Percentiles rank a stretch among this genome's conserved stretches.
Conservation (phyloP, 176 grass and related monocot genomes). For the Paspalum vaginatum region DNA sequence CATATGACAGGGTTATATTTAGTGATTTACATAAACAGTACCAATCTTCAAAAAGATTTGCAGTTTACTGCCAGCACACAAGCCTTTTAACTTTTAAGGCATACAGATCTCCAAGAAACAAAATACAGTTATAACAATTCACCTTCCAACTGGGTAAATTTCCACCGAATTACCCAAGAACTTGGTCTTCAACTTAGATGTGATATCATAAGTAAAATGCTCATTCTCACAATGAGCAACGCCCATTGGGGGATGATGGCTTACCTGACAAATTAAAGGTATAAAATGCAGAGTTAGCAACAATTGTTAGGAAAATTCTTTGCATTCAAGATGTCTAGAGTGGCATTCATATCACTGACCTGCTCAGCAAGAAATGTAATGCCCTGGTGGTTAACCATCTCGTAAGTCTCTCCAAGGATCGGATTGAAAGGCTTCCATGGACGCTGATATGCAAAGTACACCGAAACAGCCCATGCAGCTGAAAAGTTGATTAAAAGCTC, state of each 20-base stretch:
- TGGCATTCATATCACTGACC: conserved; percentile 47
- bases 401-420: conserved; percentile 95
- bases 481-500: conserved; percentile 45
- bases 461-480: conserved; percentile 96
- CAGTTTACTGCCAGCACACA: neutral
- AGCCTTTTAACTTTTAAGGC: neutral
- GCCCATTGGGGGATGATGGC: conserved; percentile 98
- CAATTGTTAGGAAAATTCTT: conserved; percentile 19
- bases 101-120: conserved; percentile 19
- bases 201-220: conserved; percentile 97
- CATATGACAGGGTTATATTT: conserved; percentile 20
- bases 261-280: conserved; percentile 61
- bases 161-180: conserved; percentile 97
- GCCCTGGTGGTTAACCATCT: conserved; percentile 87
- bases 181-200: conserved; percentile 95
- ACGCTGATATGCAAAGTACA: conserved; percentile 78
- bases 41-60: neutral
- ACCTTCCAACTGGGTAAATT: conserved; percentile 97
- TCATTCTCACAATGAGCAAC: conserved; percentile 85
- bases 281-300: conserved; percentile 20
- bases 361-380: conserved; percentile 88
- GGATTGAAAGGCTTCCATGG: conserved; percentile 99
- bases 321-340: conserved; percentile 23
- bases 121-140: conserved; percentile 29
- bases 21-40: conserved; percentile 1